Evolutionary conservation across 2,329 filamentous ascomycete species (phyloP), one percentile per base, ranked within the genome.

Genomic region (Ophiostoma pallidulum): DNA sequence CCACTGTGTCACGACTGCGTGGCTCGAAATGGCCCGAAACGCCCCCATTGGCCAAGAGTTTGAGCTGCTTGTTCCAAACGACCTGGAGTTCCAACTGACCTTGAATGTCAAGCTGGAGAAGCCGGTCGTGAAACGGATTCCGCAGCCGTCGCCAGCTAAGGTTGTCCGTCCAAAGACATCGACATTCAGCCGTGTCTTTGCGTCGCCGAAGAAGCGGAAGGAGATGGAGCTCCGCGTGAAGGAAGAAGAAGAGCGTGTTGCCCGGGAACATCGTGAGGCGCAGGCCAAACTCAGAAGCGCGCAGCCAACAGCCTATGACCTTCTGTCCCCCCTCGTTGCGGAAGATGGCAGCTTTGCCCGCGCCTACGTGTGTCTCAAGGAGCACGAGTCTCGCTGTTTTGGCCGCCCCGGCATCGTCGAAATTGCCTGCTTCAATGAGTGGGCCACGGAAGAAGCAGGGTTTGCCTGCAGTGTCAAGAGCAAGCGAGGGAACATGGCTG

Each of bases 1-100:
- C 1, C 92, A 98, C 64, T 98, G 92, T 59, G 92, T 98, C 14
- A 98, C 92, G 0, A 98, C 92, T 4, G 84, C 89, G 1, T 96
- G 89, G 86, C 74, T 97, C 8, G 92, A 98, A 64, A 73, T 98
- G 51, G 89, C 88, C 18, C 85, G 86, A 57, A 91, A 86, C 51
- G 91, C 92, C 2, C 89, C 92, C 0, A 97, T 98, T 57, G 92
- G 91, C 7, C 92, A 98, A 61, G 92, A 98, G 63, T 98, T 98
- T 58, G 92, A 98, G 68, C 80, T 98, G 38, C 90, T 97, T 28
- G 92, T 98, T 22, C 83, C 94, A 42, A 92, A 95, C 57, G 92
- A 98, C 58, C 79, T 98, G n/a, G 92, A 98, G 64, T 98, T 98
- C 69, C 92, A 98, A 66, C 78, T 98, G 33, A 97, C 92, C 0